These are phyloP conservation scores for Suillus variegatus DNA, from an alignment of 768 basidiomycete genomes.

Conservation along the genomic window DNA sequence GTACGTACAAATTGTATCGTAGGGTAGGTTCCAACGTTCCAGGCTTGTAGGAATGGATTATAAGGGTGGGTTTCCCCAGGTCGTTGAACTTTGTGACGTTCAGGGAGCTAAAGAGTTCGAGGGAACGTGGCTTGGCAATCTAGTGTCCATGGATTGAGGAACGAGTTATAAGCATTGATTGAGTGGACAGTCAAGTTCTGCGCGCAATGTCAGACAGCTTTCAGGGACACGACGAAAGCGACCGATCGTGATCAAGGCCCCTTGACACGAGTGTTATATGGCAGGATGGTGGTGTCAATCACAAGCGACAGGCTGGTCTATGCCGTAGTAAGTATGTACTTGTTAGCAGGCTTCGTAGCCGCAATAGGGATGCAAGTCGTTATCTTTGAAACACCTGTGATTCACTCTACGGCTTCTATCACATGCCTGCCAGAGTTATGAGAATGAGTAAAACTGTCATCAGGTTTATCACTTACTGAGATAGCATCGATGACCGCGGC, in stretches of 20 bases:
- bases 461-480: neutral
- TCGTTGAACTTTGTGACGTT: no score
- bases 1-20: constrained; percentile 25
- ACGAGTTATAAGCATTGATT: constrained; percentile 76
- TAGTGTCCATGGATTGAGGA: constrained; percentile 77
- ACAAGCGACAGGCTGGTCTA: neutral
- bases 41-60: no score
- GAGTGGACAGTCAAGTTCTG: constrained; percentile 66
- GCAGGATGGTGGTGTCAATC: constrained; percentile 48
- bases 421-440: neutral
- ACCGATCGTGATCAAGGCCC: constrained; percentile 73
- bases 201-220: neutral
- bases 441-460: neutral
- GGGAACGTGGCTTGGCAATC: constrained; percentile 18
- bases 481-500: neutral
- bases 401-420: neutral
- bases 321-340: neutral
- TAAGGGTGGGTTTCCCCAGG: no score
- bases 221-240: neutral
- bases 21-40: constrained; percentile 16
- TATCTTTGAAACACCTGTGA: neutral
- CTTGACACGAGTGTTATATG: constrained; percentile 75
- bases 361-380: neutral
- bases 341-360: neutral
- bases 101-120: no score